These are phyloP conservation scores for Fraxinus angustifolia DNA, from an alignment of 305 asterid genomes.

Conservation along the genomic window DNA sequence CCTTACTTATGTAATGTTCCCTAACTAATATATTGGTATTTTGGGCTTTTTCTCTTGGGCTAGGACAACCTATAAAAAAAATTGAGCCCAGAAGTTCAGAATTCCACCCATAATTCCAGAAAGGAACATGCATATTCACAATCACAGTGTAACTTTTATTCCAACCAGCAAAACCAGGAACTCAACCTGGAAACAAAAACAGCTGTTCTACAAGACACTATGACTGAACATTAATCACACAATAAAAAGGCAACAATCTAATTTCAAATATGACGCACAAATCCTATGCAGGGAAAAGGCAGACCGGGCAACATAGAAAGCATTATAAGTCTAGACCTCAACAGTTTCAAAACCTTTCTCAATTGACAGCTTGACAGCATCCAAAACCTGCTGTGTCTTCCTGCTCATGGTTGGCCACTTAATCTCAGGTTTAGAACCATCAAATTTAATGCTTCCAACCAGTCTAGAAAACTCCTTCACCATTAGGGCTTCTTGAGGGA, in stretches of 20 bases:
- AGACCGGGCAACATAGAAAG: conserved; percentile 14
- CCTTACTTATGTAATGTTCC: too few species aligned
- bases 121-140: neutral
- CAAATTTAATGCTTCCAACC: conserved; percentile 42
- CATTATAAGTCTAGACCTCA: conserved; percentile 39
- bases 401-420: conserved; percentile 66
- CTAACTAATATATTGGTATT: too few species aligned
- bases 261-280: neutral
- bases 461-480: conserved; percentile 59
- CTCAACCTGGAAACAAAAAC: neutral
- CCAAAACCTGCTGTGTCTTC: conserved; percentile 70
- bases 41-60: too few species aligned
- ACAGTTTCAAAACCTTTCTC: conserved; percentile 51
- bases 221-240: neutral
- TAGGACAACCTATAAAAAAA: too few species aligned
- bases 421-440: conserved; percentile 60
- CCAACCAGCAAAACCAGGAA: neutral
- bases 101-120: neutral
- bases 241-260: neutral
- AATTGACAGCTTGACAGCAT: conserved; percentile 71
- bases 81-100: too few species aligned
- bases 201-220: neutral
- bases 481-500: conserved; percentile 81
- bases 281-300: conserved; percentile 1
- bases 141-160: conserved; percentile 1